A percentile compares a stretch with the other conserved stretches of the same genome.
Evolutionary conservation across 345 rosid species (phyloP).

Genomic region (Reutealis trisperma): DNA sequence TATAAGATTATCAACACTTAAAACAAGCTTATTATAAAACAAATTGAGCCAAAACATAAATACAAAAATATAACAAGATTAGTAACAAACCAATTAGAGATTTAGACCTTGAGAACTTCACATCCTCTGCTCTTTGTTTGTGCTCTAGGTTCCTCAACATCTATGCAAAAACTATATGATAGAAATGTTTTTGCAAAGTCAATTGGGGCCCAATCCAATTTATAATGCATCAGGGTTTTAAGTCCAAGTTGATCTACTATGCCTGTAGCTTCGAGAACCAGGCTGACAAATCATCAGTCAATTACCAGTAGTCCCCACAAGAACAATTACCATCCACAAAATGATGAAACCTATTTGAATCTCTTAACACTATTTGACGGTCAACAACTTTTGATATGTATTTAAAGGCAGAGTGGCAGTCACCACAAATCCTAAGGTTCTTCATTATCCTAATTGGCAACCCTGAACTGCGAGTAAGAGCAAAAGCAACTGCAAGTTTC

Average conservation of each 20-base stretch:
- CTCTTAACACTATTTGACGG: slow-evolving; percentile 66
- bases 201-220: neutral
- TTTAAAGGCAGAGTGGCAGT: slow-evolving; percentile 81
- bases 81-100: neutral
- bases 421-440: slow-evolving; percentile 85
- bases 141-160: neutral
- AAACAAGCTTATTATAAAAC: neutral
- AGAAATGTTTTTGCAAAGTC: neutral
- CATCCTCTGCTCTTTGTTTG: neutral
- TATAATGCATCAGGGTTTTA: neutral
- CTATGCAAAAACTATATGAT: neutral
- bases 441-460: slow-evolving; percentile 90
- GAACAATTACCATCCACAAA: slow-evolving; percentile 75
- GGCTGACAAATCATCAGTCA: slow-evolving; percentile 1
- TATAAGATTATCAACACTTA: neutral
- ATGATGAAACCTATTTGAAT: slow-evolving; percentile 91
- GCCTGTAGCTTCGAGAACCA: neutral
- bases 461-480: slow-evolving; percentile 56
- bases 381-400: slow-evolving; percentile 69
- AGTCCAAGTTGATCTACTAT: neutral
- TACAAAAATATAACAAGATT: neutral
- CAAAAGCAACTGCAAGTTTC: slow-evolving; percentile 83
- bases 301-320: slow-evolving; percentile 83
- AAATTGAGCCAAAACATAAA: neutral
- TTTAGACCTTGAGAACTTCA: neutral